Conservation (phyloP, 352 stramenopile species). For the Phytophthora pseudosyringae region DNA sequence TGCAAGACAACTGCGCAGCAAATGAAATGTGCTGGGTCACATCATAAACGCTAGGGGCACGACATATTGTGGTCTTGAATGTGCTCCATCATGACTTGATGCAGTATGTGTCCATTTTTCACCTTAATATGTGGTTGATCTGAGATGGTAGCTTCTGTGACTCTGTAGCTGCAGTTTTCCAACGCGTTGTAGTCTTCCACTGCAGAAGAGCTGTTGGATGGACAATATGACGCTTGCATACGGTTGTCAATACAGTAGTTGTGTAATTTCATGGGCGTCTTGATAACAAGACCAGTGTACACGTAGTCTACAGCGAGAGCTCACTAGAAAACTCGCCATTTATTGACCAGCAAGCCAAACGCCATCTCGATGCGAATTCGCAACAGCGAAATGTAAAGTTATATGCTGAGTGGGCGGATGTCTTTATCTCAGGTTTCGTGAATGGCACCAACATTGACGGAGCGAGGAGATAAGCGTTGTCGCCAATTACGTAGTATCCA, state of each 20-base stretch:
- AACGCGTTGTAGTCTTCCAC: background rate
- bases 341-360: background rate
- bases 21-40: background rate
- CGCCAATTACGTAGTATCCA: background rate
- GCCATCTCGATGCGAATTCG: background rate
- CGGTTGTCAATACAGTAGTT: background rate
- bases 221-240: background rate
- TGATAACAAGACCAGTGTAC: background rate
- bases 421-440: background rate
- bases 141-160: background rate
- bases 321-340: background rate
- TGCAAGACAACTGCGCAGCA: background rate
- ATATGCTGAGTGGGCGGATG: background rate
- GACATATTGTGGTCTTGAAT: slow-evolving; percentile 4
- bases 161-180: background rate
- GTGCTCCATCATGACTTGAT: slow-evolving; percentile 6
- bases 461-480: background rate
- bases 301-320: background rate
- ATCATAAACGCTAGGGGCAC: background rate
- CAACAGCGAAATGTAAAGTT: background rate
- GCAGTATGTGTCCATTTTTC: slow-evolving; percentile 8
- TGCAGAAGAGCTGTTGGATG: background rate
- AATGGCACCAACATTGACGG: background rate
- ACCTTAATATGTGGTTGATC: too few species aligned
- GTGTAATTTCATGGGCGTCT: background rate